Percentiles rank a stretch among this genome's conserved stretches.
Evolutionary conservation across 495 filamentous ascomycete genomes (phyloP).

Genomic region (Aspergillus egyptiacus): DNA sequence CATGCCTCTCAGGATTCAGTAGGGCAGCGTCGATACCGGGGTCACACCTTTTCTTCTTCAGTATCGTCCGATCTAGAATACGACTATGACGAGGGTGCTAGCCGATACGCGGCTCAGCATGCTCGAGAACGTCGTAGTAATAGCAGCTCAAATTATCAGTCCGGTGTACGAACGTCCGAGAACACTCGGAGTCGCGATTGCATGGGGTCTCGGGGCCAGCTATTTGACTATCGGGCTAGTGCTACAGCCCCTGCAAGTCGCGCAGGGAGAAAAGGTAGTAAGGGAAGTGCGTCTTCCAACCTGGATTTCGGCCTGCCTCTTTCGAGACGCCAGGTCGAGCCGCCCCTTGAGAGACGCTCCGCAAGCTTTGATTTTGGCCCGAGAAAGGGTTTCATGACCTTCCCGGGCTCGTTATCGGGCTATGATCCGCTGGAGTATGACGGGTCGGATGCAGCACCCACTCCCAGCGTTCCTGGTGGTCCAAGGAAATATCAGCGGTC

Average conservation of each 20-base stretch:
- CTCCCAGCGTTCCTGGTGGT: slow-evolving; percentile 77
- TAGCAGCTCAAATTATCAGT: slow-evolving; percentile 71
- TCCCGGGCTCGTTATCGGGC: slow-evolving; percentile 18
- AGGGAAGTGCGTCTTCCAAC: slow-evolving; percentile 66
- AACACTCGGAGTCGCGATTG: slow-evolving; percentile 49
- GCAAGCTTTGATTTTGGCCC: slow-evolving; percentile 71
- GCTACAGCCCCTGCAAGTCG: slow-evolving; percentile 9
- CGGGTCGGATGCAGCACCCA: slow-evolving; percentile 78
- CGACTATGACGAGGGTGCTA: slow-evolving; percentile 57
- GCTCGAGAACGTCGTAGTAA: slow-evolving; percentile 64
- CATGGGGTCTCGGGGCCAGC: slow-evolving; percentile 28
- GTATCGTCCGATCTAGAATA: slow-evolving; percentile 72
- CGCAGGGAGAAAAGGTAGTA: slow-evolving; percentile 58
- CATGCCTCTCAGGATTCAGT: slow-evolving; percentile 23
- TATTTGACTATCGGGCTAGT: slow-evolving; percentile 20
- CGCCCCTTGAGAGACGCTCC: slow-evolving; percentile 55
- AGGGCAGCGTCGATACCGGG: slow-evolving; percentile 43
- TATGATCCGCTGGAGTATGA: slow-evolving; percentile 38
- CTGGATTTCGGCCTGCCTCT: slow-evolving; percentile 53
- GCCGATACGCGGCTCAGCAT: slow-evolving; percentile 52
- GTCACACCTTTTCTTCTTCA: slow-evolving; percentile 60
- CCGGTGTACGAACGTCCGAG: slow-evolving; percentile 56
- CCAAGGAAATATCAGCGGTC: slow-evolving; percentile 46
- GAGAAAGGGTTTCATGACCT: slow-evolving; percentile 28
- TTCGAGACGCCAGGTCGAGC: slow-evolving; percentile 47